Evolutionary conservation across 139 green algal genomes (phyloP), one percentile per base, ranked within the genome.

Genomic region (Chlorella sp.): DNA sequence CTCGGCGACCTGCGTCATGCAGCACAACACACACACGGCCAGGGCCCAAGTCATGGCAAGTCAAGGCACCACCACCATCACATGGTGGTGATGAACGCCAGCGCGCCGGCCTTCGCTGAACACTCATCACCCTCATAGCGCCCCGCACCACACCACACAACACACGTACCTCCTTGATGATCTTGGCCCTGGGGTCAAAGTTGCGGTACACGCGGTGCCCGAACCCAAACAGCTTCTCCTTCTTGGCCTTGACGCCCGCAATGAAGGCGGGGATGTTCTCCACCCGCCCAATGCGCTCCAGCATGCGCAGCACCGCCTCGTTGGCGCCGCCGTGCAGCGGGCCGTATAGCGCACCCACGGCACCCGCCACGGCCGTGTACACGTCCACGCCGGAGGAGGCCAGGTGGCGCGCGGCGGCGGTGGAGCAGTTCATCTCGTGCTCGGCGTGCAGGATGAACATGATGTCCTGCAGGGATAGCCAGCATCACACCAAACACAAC

Each of bases 201-300:
- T 97, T 99, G 81, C 98, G 98, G 93, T 99, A 99, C 72, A 99
- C 95, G 17, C 95, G 86, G 88, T 97, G 93, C 3, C 94, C 94
- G 80, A 98, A 98, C 31, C 95, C 95, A 85, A 95, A 98, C 83
- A 97, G 85, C 82, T 92, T 93, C 75, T 92, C 88, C 70, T 87
- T 83, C 80, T 90, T 89, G 49, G 73, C 70, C 79, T 92, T 92
- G 1, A 92, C 87, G 29, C 81, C 83, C 29, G 75, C 80, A n/a
- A 91, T 83, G 77, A 91, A 91, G 30, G 72, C 64, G 29, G 86
- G 86, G 76, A 99, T 91, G 74, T 88, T 90, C 73, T 97, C 91
- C 49, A 85, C 73, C 75, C 82, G 50, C 10, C 95, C 95, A 67
- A 99, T 99, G 67, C 93, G 88, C 67, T 92, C 87, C 50, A 97